phyloP scores from a whole-genome alignment of 1,284 basidiomycete genomes.

The Ustilago cynodontis region DNA sequence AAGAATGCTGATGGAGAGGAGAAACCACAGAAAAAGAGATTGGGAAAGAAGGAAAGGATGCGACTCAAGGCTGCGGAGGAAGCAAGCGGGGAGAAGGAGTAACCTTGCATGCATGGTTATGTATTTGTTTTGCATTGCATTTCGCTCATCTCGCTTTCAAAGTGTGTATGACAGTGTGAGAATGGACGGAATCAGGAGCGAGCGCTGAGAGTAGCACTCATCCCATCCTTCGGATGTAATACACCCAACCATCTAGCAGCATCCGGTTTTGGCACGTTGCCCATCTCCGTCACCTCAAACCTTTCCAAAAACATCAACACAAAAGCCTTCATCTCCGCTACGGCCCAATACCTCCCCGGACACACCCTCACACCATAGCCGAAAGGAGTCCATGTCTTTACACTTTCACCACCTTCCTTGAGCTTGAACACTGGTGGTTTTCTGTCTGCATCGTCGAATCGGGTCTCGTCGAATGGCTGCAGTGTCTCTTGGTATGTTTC shows the following conservation, averaged over 20 bases:
- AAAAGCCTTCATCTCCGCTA: conserved; percentile 34
- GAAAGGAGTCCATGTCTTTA: conserved; percentile 28
- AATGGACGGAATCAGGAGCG: not conserved
- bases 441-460: conserved; percentile 11
- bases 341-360: conserved; percentile 36
- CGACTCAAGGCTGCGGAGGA: conserved; percentile 44
- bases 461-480: conserved; percentile 19
- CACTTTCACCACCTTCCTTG: conserved; percentile 1
- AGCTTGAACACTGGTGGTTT: not conserved
- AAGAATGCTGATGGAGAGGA: conserved; percentile 47
- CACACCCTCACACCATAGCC: conserved; percentile 21
- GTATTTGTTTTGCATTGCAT: not conserved
- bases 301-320: conserved; percentile 21
- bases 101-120: not conserved
- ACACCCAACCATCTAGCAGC: conserved; percentile 22
- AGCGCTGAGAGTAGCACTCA: conserved; percentile 13
- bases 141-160: not conserved
- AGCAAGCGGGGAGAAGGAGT: conserved; percentile 10
- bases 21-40: conserved; percentile 71
- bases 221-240: conserved; percentile 8
- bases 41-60: conserved; percentile 62
- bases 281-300: conserved; percentile 13
- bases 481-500: conserved; percentile 10
- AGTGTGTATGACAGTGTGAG: not conserved
- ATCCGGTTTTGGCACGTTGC: conserved; percentile 19